Conservation (phyloP, 1,284 basidiomycete species). For the Abortiporus biennis region DNA sequence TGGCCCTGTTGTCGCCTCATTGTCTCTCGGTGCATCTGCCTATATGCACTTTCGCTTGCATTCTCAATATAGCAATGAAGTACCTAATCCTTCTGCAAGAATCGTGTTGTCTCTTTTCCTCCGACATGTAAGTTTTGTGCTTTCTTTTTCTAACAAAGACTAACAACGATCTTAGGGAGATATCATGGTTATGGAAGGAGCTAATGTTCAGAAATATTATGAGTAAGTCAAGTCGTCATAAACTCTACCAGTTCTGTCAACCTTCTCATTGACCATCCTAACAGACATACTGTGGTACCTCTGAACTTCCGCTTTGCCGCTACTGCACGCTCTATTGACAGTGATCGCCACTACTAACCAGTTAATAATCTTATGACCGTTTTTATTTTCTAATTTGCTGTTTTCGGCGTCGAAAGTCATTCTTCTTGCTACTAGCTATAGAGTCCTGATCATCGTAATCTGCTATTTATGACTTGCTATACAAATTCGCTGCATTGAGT, state of each 20-base stretch:
- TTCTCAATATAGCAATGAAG: constrained; percentile 28
- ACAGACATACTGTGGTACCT: constrained; percentile 43
- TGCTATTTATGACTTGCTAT: too few relatives aligned
- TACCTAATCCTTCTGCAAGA: constrained; percentile 24
- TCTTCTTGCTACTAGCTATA: too few relatives aligned
- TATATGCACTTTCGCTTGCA: constrained; percentile 66
- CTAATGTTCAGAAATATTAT: constrained; percentile 57
- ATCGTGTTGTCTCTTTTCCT: constrained; percentile 50
- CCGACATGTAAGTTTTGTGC: constrained; percentile 47
- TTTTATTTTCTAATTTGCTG: constrained; percentile 1
- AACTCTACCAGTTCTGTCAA: not conserved
- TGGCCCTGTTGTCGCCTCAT: constrained; percentile 63
- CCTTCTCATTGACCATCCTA: constrained; percentile 2
- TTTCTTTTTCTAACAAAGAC: constrained; percentile 3
- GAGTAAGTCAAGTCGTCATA: constrained; percentile 41
- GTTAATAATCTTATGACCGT: not conserved
- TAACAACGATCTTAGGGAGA: constrained; percentile 66
- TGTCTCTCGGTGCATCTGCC: constrained; percentile 68
- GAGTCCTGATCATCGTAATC: too few relatives aligned
- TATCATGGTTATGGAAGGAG: constrained; percentile 69
- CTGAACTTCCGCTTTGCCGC: constrained; percentile 48
- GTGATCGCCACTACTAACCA: not conserved
- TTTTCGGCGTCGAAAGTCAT: too few relatives aligned
- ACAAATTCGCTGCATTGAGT: too few relatives aligned
- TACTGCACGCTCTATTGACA: constrained; percentile 42